Percentiles rank a stretch among this genome's conserved stretches.
Evolutionary conservation across 2,329 filamentous ascomycete species (phyloP).

Genomic region (Calonectria pauciramosa): DNA sequence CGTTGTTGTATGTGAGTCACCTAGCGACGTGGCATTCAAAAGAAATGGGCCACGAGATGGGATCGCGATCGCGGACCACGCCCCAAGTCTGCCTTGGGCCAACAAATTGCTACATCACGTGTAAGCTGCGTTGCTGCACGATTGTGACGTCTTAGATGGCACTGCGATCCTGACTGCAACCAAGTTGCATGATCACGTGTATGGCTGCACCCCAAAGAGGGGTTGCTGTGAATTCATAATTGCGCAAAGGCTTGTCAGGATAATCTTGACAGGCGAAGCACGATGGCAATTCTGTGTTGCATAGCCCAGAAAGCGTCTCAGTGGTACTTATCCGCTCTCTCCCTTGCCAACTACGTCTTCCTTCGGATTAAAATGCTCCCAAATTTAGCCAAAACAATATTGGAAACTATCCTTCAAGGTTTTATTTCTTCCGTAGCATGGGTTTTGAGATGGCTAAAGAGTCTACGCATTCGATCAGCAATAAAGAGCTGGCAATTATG

Average conservation of each 20-base stretch:
- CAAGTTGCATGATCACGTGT: not conserved
- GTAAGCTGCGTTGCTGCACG: not conserved
- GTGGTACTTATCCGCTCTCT: not conserved
- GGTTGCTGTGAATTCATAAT: not conserved
- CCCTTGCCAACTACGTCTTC: not conserved
- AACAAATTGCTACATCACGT: not conserved
- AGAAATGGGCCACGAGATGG: not conserved
- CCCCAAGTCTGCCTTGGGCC: too few species aligned
- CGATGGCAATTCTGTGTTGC: not conserved
- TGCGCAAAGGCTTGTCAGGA: not conserved
- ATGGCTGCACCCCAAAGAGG: not conserved
- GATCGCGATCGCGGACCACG: not conserved
- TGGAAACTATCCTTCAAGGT: not conserved
- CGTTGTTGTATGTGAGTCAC: not conserved
- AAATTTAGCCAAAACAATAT: too few species aligned
- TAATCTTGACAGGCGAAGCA: not conserved
- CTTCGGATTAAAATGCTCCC: not conserved
- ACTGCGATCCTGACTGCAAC: not conserved
- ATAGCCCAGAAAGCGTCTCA: too few species aligned
- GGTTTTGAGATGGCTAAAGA: not conserved
- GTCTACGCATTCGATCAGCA: not conserved
- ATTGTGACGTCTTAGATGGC: not conserved
- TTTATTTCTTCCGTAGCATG: not conserved
- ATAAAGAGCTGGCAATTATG: not conserved
- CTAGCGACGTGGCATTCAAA: not conserved